Evolutionary conservation across 768 basidiomycete genomes (phyloP).

Genomic region (Russula sp.): DNA sequence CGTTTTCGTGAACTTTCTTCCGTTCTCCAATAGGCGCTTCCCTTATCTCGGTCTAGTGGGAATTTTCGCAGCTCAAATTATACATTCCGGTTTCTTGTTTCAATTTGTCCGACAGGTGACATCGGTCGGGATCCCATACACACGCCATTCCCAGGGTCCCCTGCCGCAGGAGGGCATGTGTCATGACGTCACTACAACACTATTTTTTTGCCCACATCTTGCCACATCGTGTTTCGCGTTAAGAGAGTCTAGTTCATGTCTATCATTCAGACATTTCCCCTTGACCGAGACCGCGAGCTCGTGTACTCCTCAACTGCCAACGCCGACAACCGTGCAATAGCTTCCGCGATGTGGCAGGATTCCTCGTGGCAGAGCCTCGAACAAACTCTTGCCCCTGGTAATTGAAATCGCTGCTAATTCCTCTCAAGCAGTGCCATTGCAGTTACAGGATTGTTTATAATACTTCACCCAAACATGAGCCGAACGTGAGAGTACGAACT

Average conservation of each 20-base stretch:
- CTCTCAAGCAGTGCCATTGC: slow-evolving; percentile 2
- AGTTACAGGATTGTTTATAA: slow-evolving; percentile 14
- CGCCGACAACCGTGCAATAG: not conserved
- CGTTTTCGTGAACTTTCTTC: slow-evolving; percentile 20
- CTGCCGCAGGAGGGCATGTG: slow-evolving; percentile 12
- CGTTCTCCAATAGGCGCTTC: slow-evolving; percentile 24
- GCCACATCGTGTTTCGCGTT: slow-evolving; percentile 12
- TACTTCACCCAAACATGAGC: slow-evolving; percentile 18
- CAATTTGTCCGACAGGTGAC: slow-evolving; percentile 25
- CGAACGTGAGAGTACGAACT: slow-evolving; percentile 4
- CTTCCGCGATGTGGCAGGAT: slow-evolving; percentile 4
- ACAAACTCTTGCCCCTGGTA: not conserved
- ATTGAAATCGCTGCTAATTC: not conserved
- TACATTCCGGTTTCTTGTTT: slow-evolving; percentile 21
- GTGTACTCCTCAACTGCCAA: not conserved
- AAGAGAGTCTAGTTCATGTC: slow-evolving; percentile 9
- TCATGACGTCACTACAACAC: slow-evolving; percentile 27
- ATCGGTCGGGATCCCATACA: slow-evolving; percentile 12
- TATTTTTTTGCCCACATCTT: slow-evolving; percentile 7
- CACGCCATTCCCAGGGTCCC: slow-evolving; percentile 5
- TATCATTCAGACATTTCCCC: slow-evolving; percentile 5
- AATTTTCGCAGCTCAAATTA: slow-evolving; percentile 26
- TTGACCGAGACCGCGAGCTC: not conserved
- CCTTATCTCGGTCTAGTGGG: slow-evolving; percentile 28
- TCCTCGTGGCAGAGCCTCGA: slow-evolving; percentile 16